Percentiles rank a stretch among this genome's conserved stretches.
These are phyloP conservation scores for Turritis glabra DNA, from an alignment of 345 rosid genomes.

Conservation along the genomic window DNA sequence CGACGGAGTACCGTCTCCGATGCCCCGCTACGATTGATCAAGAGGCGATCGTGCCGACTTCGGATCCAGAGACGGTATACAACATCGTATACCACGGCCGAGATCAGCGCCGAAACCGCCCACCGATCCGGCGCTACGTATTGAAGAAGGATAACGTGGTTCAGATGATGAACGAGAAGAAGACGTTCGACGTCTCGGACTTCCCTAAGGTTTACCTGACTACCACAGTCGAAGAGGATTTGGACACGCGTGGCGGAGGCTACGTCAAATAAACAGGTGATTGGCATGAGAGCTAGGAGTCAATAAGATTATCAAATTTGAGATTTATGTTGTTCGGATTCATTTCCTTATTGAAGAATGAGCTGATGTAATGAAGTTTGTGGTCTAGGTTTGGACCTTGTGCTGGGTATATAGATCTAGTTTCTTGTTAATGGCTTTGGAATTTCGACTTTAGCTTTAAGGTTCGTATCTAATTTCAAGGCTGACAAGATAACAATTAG, in stretches of 20 bases:
- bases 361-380: background rate
- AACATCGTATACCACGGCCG: conserved; percentile 77
- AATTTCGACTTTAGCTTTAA: conserved; percentile 4
- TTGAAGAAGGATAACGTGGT: conserved; percentile 72
- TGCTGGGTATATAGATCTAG: background rate
- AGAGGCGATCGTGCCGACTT: conserved; percentile 63
- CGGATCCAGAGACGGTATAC: conserved; percentile 83
- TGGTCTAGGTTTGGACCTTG: background rate
- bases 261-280: conserved; percentile 55
- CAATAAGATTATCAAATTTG: background rate
- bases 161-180: conserved; percentile 76
- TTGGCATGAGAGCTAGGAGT: background rate
- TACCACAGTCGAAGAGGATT: conserved; percentile 65
- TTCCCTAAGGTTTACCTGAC: conserved; percentile 83
- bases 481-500: background rate
- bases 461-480: background rate
- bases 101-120: conserved; percentile 92
- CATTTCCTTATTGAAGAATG: background rate
- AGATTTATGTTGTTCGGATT: background rate
- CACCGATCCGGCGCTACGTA: conserved; percentile 66
- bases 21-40: conserved; percentile 72
- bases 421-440: conserved; percentile 9
- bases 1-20: conserved; percentile 66
- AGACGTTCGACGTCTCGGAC: conserved; percentile 59
- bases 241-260: conserved; percentile 62